Evolutionary conservation across 495 filamentous ascomycete species (phyloP).

Genomic region (Talaromyces ruber): DNA sequence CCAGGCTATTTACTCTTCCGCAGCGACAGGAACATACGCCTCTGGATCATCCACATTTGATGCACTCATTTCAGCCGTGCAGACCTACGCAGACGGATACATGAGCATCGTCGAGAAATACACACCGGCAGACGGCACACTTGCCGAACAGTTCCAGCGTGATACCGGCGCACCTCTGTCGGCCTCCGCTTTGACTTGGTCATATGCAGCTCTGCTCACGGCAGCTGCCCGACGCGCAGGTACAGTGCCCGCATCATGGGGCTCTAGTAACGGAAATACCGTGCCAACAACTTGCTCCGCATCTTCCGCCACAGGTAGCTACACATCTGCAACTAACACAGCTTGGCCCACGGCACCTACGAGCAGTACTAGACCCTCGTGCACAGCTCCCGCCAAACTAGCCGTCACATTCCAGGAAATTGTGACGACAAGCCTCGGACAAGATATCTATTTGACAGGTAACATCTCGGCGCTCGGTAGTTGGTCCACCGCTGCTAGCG

Average conservation of each 20-base stretch:
- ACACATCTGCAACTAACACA: constrained; percentile 10
- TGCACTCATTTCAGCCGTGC: constrained; percentile 39
- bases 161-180: constrained; percentile 39
- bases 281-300: constrained; percentile 15
- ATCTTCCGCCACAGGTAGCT: constrained; percentile 13
- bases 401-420: constrained; percentile 38
- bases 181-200: constrained; percentile 40
- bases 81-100: constrained; percentile 49
- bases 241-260: constrained; percentile 15
- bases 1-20: constrained; percentile 38
- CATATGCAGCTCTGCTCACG: constrained; percentile 34
- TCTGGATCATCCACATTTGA: constrained; percentile 33
- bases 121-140: constrained; percentile 34
- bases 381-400: neutral
- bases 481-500: constrained; percentile 36
- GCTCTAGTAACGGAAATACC: constrained; percentile 10
- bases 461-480: constrained; percentile 41
- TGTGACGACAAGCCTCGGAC: constrained; percentile 40
- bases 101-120: constrained; percentile 39
- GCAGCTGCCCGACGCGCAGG: constrained; percentile 24
- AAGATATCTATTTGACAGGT: constrained; percentile 50
- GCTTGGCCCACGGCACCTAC: constrained; percentile 4
- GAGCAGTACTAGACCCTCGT: neutral
- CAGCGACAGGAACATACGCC: constrained; percentile 42
- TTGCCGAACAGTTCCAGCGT: constrained; percentile 50